Conservation (phyloP, 2,329 filamentous ascomycete genomes). For the Aureobasidium uvarum region DNA sequence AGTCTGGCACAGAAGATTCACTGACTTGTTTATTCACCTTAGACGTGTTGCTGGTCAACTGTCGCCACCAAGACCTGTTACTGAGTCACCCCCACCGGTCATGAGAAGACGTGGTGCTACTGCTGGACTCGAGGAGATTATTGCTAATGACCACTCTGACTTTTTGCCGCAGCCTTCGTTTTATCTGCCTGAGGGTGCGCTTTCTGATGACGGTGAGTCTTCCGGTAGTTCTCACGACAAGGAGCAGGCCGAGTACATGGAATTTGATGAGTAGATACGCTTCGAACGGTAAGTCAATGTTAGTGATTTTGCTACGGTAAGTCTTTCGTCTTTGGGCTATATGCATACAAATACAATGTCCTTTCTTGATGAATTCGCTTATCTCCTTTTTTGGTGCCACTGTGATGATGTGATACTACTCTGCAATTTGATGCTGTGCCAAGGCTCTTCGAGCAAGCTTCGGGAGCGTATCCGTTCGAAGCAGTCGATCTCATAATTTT, state of each 20-base stretch:
- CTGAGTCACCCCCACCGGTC: neutral
- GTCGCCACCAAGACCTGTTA: neutral
- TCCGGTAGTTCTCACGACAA: neutral
- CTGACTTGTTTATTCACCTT: neutral
- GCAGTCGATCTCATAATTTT: no score
- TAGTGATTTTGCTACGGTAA: neutral
- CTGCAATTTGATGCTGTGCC: neutral
- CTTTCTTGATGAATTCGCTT: neutral
- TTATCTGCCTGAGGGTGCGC: neutral
- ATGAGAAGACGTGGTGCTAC: neutral
- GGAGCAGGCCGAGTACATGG: no score
- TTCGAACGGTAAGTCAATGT: neutral
- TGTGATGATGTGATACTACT: neutral
- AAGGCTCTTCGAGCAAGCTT: neutral
- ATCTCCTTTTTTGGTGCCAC: neutral
- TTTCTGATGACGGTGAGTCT: neutral
- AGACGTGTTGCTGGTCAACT: neutral
- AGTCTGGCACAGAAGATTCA: neutral
- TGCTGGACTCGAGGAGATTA: neutral
- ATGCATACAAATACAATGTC: neutral
- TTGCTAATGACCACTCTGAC: neutral
- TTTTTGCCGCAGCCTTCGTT: neutral
- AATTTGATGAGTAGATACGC: neutral
- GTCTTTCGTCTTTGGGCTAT: neutral
- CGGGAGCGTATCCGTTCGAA: neutral